These are phyloP conservation scores for Pelargonium citronellum DNA, from an alignment of 441 rosid species.

Conservation along the genomic window DNA sequence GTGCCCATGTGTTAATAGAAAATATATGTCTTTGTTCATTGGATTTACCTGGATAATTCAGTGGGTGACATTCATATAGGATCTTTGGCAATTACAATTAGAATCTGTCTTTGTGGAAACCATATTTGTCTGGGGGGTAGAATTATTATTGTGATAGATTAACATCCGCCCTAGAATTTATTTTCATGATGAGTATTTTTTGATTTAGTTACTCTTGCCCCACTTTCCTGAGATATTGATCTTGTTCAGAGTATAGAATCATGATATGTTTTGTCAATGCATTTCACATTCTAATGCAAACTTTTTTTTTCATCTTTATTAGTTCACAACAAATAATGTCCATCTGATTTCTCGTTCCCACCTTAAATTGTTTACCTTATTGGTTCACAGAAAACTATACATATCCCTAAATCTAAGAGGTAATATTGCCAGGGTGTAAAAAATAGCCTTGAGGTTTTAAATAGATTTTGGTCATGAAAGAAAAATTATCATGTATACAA, in stretches of 20 bases:
- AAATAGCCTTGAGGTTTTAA: neutral
- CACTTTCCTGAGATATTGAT: neutral
- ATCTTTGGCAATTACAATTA: neutral
- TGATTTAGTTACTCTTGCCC: neutral
- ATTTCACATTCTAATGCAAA: neutral
- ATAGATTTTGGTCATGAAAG: neutral
- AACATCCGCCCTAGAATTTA: neutral
- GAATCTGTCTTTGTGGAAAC: conserved; percentile 2
- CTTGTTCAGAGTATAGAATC: neutral
- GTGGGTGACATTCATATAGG: neutral
- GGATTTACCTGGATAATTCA: neutral
- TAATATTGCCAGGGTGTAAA: neutral
- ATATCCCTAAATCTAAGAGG: neutral
- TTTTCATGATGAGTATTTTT: neutral
- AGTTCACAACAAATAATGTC: neutral
- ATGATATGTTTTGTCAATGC: neutral
- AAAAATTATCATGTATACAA: neutral
- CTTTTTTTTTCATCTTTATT: neutral
- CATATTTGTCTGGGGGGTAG: neutral
- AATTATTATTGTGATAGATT: neutral
- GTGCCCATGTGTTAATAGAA: neutral
- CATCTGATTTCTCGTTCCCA: neutral
- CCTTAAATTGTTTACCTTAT: neutral
- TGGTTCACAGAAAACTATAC: neutral
- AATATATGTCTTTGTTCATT: neutral